Base-by-base conservation (phyloP, 768 basidiomycete species). In the Trametes sanguinea region DNA sequence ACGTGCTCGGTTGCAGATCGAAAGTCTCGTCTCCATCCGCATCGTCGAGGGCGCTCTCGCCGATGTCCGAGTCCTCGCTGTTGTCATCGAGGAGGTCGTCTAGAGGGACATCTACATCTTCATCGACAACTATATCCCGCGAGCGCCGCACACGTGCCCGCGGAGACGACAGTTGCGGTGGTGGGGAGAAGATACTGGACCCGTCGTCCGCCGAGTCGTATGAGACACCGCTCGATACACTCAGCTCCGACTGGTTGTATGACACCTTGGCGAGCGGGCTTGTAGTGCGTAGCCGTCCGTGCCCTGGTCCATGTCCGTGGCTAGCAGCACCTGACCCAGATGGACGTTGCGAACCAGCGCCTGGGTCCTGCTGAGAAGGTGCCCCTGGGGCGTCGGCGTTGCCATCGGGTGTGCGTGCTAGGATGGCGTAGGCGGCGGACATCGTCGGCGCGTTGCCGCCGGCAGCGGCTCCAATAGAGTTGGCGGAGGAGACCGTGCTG, bases 221-320 rank as follows among this genome's bases (percentile, higher is more conserved):
- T 22, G 54, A 63, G 27, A 61, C 54, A 2, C 14, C 59, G 39
- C 60, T 61, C 1, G 69, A 73, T 46, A 43, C 51, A 35, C 56
- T 53, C 44, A 51, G 43, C 55, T 64, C 61, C 32, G 56, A 62
- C 8, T 40, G 55, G 51, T 65, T 64, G 61, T 63, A 66, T 32
- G 68, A 65, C 45, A 57, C 67, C 45, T 71, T 73, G 33, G 73
- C 76, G 27, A 80, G 75, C 29, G 79, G 79, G 63, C 78, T 80
- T 27, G 76, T 73, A 13, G 75, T 72, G 27, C 76, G 65, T 35
- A 65, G 65, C 40, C 63, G 65, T 43, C 66, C 48, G 13, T 46
- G 48, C 48, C 48, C 48, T 10, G 48, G 4, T 14, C 48, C 29
- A 50, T 32, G 48, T 4, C 48, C 45, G 9, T 46, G 45, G 6